Conservation (phyloP, 805 yeast species). For the Torulaspora indica region DNA sequence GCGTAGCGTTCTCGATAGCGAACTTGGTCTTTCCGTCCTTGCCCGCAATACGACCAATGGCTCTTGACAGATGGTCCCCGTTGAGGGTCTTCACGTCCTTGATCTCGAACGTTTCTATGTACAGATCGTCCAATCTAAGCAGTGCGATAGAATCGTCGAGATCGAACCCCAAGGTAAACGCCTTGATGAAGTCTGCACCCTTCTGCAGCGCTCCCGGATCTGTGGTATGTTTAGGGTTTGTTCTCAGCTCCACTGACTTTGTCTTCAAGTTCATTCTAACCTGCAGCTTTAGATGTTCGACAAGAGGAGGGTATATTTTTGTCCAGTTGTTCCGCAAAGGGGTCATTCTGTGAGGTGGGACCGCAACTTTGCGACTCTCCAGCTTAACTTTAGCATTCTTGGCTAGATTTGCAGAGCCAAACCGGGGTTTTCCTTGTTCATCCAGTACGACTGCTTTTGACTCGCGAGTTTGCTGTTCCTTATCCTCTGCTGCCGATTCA, state of each 20-base stretch:
- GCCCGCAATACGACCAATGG: constrained; percentile 99
- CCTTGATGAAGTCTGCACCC: constrained; percentile 95
- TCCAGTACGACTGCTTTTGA: constrained; percentile 45
- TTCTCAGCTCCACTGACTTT: constrained; percentile 83
- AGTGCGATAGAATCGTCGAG: constrained; percentile 95
- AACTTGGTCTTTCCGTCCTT: constrained; percentile 98
- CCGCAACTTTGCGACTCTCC: constrained; percentile 83
- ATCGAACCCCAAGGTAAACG: constrained; percentile 94
- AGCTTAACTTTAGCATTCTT: constrained; percentile 61
- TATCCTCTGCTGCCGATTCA: constrained; percentile 3
- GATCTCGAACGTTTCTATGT: constrained; percentile 93
- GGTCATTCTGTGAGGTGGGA: constrained; percentile 96
- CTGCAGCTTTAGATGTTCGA: constrained; percentile 89
- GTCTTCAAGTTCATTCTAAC: constrained; percentile 90
- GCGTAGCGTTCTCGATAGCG: constrained; percentile 96
- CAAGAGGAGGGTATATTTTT: constrained; percentile 91
- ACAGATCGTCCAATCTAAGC: constrained; percentile 88
- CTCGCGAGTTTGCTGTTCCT: constrained; percentile 26
- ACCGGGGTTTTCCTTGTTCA: constrained; percentile 83
- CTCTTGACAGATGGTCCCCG: constrained; percentile 97
- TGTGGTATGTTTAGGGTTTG: constrained; percentile 69
- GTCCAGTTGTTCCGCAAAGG: constrained; percentile 90
- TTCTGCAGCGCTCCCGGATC: constrained; percentile 95
- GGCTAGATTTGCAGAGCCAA: constrained; percentile 62
- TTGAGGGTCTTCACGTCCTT: constrained; percentile 93